phyloP scores from a whole-genome alignment of 164 flowering plant species.

The Sextonia rubra region DNA sequence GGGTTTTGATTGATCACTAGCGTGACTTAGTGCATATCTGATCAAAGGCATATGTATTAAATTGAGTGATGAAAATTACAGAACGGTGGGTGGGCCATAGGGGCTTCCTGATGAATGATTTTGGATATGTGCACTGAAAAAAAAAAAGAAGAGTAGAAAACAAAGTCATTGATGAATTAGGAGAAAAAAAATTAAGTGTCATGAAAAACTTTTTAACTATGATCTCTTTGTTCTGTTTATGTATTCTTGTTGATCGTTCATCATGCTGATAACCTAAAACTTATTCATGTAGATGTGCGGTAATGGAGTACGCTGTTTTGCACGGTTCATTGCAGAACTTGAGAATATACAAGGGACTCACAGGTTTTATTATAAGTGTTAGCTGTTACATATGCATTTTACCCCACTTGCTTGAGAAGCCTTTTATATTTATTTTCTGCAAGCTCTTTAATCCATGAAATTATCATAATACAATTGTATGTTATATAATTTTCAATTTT shows the following conservation, averaged over 20 bases:
- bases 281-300: constrained; percentile 80
- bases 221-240: not conserved
- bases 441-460: not conserved
- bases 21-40: too few species aligned
- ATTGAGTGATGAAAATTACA: too few species aligned
- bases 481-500: too few species aligned
- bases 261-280: not conserved
- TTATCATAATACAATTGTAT: too few species aligned
- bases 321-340: constrained; percentile 81
- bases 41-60: too few species aligned
- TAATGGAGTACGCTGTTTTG: constrained; percentile 96
- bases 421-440: not conserved
- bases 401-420: not conserved
- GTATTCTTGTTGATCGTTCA: not conserved
- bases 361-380: constrained; percentile 36
- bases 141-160: too few species aligned
- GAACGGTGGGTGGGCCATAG: not conserved
- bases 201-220: not conserved
- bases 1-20: too few species aligned
- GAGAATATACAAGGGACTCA: constrained; percentile 69
- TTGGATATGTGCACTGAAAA: too few species aligned
- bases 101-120: not conserved
- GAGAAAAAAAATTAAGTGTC: not conserved
- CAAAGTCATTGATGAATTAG: not conserved
- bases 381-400: not conserved